These are phyloP conservation scores for Aureobasidium sp. DNA, from an alignment of 2,329 filamentous ascomycete species.

Conservation along the genomic window DNA sequence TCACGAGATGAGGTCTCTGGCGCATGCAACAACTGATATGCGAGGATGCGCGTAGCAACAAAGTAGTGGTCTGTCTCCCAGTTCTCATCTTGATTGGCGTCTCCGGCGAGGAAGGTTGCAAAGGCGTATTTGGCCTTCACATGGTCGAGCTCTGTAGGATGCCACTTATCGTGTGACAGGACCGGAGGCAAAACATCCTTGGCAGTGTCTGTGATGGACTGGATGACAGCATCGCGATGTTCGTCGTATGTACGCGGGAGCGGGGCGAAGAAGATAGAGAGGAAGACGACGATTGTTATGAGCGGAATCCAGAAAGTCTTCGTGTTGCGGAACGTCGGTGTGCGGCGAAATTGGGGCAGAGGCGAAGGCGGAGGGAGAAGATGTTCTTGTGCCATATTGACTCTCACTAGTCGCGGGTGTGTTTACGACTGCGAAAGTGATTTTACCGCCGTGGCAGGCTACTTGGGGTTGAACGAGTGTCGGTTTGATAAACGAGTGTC, in stretches of 20 bases:
- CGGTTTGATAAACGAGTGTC: not conserved
- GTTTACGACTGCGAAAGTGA: not conserved
- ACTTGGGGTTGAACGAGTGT: constrained; percentile 8
- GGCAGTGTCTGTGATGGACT: constrained; percentile 18
- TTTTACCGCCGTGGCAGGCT: constrained; percentile 4
- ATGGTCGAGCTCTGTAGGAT: not conserved
- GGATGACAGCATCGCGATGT: constrained; percentile 17
- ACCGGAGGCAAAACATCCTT: constrained; percentile 1
- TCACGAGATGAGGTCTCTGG: constrained; percentile 23
- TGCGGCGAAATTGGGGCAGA: not conserved
- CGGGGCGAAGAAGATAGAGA: constrained; percentile 17
- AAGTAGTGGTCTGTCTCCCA: constrained; percentile 27
- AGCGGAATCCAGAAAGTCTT: constrained; percentile 17
- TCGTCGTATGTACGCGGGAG: constrained; percentile 17
- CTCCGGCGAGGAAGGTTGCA: constrained; percentile 25
- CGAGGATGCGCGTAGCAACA: constrained; percentile 25
- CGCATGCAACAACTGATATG: constrained; percentile 28
- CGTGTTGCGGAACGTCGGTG: constrained; percentile 12
- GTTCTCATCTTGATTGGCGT: constrained; percentile 19
- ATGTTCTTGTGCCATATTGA: constrained; percentile 3
- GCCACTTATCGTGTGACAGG: not conserved
- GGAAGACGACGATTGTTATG: constrained; percentile 16
- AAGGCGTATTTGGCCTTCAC: constrained; percentile 23
- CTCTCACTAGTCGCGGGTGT: not conserved
- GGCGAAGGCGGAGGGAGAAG: constrained; percentile 8